Evolutionary conservation across 176 grass and related monocot species (phyloP).

Genomic region (Rhynchospora pubera): DNA sequence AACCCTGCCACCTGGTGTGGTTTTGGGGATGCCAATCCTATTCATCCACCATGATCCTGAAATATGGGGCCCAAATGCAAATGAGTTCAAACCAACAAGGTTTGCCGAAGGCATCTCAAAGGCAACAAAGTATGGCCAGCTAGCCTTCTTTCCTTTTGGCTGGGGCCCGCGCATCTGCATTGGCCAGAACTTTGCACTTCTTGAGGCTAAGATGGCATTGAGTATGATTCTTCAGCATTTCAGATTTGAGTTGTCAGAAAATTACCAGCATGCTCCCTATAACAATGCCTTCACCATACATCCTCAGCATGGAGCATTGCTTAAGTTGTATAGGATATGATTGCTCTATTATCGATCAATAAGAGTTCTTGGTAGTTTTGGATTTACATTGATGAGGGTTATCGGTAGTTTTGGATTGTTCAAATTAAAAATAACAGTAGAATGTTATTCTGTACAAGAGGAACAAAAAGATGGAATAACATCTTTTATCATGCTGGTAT

Average conservation of each 20-base stretch:
- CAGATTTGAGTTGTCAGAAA: slow-evolving; percentile 20
- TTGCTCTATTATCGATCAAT: neutral
- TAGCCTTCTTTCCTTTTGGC: slow-evolving; percentile 29
- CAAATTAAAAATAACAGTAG: too few species aligned
- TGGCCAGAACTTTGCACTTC: slow-evolving; percentile 29
- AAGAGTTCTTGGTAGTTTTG: too few species aligned
- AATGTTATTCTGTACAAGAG: too few species aligned
- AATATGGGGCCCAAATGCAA: slow-evolving; percentile 29
- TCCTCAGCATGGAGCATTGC: slow-evolving; percentile 50
- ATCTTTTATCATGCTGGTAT: too few species aligned
- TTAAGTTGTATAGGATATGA: slow-evolving; percentile 46
- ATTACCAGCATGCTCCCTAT: slow-evolving; percentile 29
- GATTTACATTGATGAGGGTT: too few species aligned
- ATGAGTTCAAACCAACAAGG: slow-evolving; percentile 29
- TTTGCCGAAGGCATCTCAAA: slow-evolving; percentile 21
- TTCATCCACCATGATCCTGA: slow-evolving; percentile 23
- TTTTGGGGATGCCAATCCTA: slow-evolving; percentile 22
- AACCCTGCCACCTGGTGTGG: neutral
- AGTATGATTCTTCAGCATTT: slow-evolving; percentile 41
- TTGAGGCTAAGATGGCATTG: slow-evolving; percentile 9
- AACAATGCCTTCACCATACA: slow-evolving; percentile 33
- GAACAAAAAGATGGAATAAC: too few species aligned
- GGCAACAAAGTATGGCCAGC: slow-evolving; percentile 13
- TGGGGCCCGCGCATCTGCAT: slow-evolving; percentile 29
- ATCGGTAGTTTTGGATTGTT: too few species aligned